Conservation (phyloP, 306 rosid species). For the Prunus davidiana region DNA sequence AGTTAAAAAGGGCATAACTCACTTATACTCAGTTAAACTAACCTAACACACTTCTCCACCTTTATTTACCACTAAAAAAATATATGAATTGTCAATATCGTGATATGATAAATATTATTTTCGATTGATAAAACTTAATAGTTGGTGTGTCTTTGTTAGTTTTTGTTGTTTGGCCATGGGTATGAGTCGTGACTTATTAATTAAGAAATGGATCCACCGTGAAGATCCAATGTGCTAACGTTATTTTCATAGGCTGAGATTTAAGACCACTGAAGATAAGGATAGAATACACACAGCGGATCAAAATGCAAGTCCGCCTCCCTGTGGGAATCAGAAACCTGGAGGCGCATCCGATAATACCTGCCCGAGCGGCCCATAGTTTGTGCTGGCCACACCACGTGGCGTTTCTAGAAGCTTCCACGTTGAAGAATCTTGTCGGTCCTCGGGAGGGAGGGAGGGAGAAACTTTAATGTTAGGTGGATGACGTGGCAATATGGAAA, state of each 20-base stretch:
- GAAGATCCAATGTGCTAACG: background rate
- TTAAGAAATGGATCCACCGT: too few species aligned
- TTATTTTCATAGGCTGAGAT: background rate
- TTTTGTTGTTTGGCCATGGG: too few species aligned
- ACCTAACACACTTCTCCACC: too few species aligned
- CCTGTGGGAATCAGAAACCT: background rate
- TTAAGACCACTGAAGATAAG: background rate
- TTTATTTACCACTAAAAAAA: too few species aligned
- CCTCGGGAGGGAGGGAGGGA: background rate
- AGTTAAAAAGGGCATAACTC: too few species aligned
- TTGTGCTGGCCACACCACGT: background rate
- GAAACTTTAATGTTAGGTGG: constrained; percentile 3
- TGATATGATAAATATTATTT: too few species aligned
- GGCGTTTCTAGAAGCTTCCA: background rate
- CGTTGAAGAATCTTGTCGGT: constrained; percentile 18
- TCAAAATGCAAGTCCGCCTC: background rate
- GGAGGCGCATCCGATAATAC: background rate
- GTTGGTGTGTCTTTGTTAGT: too few species aligned
- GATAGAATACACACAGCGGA: background rate
- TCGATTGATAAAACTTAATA: too few species aligned
- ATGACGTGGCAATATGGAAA: constrained; percentile 31
- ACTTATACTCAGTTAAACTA: too few species aligned
- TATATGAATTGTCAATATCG: too few species aligned
- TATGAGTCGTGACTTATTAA: too few species aligned
- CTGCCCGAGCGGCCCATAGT: background rate